These are phyloP conservation scores for Neonectria sp. DNA, from an alignment of 2,329 filamentous ascomycete genomes.

Conservation along the genomic window DNA sequence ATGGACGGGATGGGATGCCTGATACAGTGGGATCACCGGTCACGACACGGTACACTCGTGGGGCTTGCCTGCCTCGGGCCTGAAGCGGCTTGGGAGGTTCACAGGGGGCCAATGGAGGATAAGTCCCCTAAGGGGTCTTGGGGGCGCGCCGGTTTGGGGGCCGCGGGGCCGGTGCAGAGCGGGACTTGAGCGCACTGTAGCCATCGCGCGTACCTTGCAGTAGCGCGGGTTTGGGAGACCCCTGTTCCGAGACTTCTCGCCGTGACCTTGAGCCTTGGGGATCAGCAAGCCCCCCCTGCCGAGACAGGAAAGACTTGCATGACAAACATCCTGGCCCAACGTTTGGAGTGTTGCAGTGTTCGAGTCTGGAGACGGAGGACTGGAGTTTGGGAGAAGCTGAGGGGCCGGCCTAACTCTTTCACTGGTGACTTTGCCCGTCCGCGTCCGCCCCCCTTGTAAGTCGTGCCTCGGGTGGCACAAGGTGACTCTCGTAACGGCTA, in stretches of 20 bases:
- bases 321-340: constrained; percentile 43
- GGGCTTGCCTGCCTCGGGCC: constrained; percentile 8
- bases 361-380: no score
- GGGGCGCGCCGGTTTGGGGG: constrained; percentile 42
- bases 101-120: constrained; percentile 25
- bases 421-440: neutral
- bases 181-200: constrained; percentile 22
- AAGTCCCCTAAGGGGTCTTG: constrained; percentile 18
- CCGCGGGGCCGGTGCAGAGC: constrained; percentile 26
- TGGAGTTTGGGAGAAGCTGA: constrained; percentile 19
- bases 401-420: constrained; percentile 4
- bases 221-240: constrained; percentile 36
- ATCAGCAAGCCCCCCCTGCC: constrained; percentile 37
- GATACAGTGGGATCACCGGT: constrained; percentile 21
- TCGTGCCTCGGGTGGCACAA: constrained; percentile 18
- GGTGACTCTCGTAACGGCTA: constrained; percentile 21
- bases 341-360: constrained; percentile 31
- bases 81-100: neutral
- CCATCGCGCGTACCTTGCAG: constrained; percentile 48
- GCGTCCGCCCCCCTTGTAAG: constrained; percentile 6
- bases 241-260: constrained; percentile 40
- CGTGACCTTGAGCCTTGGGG: constrained; percentile 47
- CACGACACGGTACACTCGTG: constrained; percentile 25
- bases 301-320: constrained; percentile 44
- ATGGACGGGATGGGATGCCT: constrained; percentile 18